phyloP scores from a whole-genome alignment of 495 filamentous ascomycete species.

The Melanomma pulvis-pyrius region DNA sequence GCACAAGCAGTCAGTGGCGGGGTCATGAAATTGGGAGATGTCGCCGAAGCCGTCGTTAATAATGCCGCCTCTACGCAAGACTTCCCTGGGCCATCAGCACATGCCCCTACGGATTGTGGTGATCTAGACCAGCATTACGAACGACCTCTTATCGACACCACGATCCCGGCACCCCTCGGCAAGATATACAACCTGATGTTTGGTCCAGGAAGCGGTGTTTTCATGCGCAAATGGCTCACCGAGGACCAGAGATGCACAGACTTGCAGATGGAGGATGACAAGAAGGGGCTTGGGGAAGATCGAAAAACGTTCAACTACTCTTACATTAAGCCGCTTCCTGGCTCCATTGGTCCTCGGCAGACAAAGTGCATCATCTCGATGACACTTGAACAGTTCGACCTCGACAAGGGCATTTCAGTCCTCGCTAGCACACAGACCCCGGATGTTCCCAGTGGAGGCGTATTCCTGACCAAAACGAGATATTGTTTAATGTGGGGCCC shows the following conservation, averaged over 20 bases:
- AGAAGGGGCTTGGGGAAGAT: slow-evolving; percentile 72
- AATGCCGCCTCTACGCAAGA: slow-evolving; percentile 59
- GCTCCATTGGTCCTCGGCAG: slow-evolving; percentile 85
- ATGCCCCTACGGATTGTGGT: slow-evolving; percentile 80
- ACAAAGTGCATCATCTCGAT: slow-evolving; percentile 93
- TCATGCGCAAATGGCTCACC: slow-evolving; percentile 81
- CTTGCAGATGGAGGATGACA: slow-evolving; percentile 77
- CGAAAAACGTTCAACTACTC: slow-evolving; percentile 73
- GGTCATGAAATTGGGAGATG: slow-evolving; percentile 52
- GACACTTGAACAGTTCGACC: slow-evolving; percentile 75
- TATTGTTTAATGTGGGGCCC: slow-evolving; percentile 93
- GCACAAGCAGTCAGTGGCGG: slow-evolving; percentile 44
- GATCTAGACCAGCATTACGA: slow-evolving; percentile 80
- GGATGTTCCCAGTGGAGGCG: slow-evolving; percentile 91
- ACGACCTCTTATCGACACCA: slow-evolving; percentile 80
- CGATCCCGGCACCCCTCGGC: slow-evolving; percentile 84
- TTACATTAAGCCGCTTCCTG: slow-evolving; percentile 89
- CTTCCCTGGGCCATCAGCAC: slow-evolving; percentile 84
- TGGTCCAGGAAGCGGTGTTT: slow-evolving; percentile 73
- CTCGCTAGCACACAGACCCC: slow-evolving; percentile 77
- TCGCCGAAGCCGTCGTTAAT: slow-evolving; percentile 58
- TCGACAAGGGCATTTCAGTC: slow-evolving; percentile 82
- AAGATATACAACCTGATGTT: slow-evolving; percentile 89
- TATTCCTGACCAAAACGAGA: slow-evolving; percentile 88
- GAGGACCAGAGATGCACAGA: slow-evolving; percentile 89